A percentile compares a stretch with the other conserved stretches of the same genome.
Conservation (phyloP, 495 filamentous ascomycete species). For the Rusavskia elegans region DNA sequence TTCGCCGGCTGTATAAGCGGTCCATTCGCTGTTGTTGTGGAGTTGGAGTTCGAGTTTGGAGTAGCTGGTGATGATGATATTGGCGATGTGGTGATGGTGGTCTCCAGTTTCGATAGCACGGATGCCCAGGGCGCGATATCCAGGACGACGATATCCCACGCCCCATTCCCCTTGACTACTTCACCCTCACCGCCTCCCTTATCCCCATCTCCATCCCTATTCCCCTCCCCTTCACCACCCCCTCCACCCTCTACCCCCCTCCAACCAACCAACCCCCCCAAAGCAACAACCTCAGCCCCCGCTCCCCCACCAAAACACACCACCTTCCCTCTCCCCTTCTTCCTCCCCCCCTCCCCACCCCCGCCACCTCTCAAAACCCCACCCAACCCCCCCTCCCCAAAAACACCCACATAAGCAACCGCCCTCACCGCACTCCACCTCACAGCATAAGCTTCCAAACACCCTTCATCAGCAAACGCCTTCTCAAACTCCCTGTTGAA, state of each 20-base stretch:
- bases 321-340: constrained; percentile 13
- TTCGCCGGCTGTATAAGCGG: constrained; percentile 21
- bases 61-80: constrained; percentile 38
- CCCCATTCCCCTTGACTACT: too few species aligned
- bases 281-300: constrained; percentile 65
- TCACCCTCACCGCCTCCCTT: not conserved
- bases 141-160: constrained; percentile 41
- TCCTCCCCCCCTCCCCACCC: not conserved
- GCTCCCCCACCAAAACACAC: constrained; percentile 76
- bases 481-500: constrained; percentile 68
- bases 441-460: constrained; percentile 65
- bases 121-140: constrained; percentile 67
- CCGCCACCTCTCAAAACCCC: not conserved
- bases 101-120: constrained; percentile 40
- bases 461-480: constrained; percentile 56
- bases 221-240: constrained; percentile 5
- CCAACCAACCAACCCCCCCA: constrained; percentile 29
- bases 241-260: not conserved
- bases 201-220: too few species aligned
- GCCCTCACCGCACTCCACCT: constrained; percentile 76
- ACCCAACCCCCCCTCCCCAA: constrained; percentile 29
- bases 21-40: constrained; percentile 24
- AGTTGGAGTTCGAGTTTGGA: constrained; percentile 16
- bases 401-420: constrained; percentile 57
- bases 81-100: constrained; percentile 20